Evolutionary conservation across 768 basidiomycete genomes (phyloP), one percentile per base, ranked within the genome.

Genomic region (Dacryopinax spathularia): DNA sequence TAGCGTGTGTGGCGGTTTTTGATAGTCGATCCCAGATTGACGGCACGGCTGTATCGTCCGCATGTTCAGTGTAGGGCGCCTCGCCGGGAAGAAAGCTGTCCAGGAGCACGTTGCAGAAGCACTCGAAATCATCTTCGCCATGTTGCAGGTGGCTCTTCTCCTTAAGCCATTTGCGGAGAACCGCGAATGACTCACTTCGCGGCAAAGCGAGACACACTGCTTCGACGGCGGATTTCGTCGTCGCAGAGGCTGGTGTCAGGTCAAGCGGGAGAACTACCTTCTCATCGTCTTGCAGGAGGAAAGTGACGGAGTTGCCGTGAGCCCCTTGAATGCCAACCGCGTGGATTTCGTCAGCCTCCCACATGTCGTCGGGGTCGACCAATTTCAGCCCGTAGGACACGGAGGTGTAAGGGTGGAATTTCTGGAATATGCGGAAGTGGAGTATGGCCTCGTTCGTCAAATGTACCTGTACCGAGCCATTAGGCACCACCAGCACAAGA

Each of bases 141-240:
- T 60, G 81, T 79, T 20, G 74, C 73, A 34, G 65, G 73, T 1
- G 69, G 66, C 1, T 82, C 80, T 88, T 89, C 35, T 74, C 72
- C 35, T 78, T 73, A 33, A 89, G 73, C 69, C 87, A 87, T 0
- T 70, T 69, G 34, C 73, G 70, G 68, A 89, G 83, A 2, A 89
- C 69, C 16, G 72, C 68, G 66, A 84, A 87, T 39, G 82, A 80
- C 1, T 78, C 72, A 15, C 84, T 80, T 0, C 77, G 66, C 1
- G 87, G 82, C 15, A 93, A 69, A 10, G 81, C 77, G 25, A 84
- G 75, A 0, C 89, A 80, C 5, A 94, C 77, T 6, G 82, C 77
- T 56, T 82, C 78, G 43, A 95, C 73, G 62, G 81, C 83, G 63
- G 82, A 81, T 29, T 71, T 72, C 9, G 85, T 85, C 16, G 91